Conservation (phyloP, 2,329 filamentous ascomycete genomes). For the Pseudophaeomoniella oleicola region DNA sequence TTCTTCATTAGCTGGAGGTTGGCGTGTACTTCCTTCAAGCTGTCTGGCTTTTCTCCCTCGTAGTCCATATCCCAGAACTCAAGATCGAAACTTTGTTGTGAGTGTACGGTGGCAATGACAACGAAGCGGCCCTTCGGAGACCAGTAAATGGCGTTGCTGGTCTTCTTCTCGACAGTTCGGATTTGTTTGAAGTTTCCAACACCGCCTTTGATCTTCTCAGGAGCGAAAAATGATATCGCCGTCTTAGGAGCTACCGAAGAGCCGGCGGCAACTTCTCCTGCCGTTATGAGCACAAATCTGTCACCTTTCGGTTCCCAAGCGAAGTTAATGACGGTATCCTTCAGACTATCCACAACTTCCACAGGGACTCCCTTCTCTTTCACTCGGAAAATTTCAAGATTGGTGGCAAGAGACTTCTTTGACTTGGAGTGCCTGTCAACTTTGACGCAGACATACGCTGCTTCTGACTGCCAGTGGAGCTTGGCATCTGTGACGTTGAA, state of each 20-base stretch:
- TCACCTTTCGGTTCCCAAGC: slow-evolving; percentile 98
- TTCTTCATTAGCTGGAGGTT: slow-evolving; percentile 92
- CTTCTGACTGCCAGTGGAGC: slow-evolving; percentile 96
- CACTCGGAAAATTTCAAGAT: slow-evolving; percentile 95
- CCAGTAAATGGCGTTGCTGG: slow-evolving; percentile 99
- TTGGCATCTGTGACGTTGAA: slow-evolving; percentile 98
- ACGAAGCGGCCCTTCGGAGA: slow-evolving; percentile 91
- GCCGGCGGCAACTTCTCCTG: slow-evolving; percentile 63
- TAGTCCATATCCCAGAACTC: slow-evolving; percentile 98
- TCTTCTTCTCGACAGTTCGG: slow-evolving; percentile 94
- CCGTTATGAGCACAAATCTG: slow-evolving; percentile 93
- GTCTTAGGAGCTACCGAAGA: slow-evolving; percentile 87
- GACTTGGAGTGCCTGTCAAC: slow-evolving; percentile 98
- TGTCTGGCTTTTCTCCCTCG: slow-evolving; percentile 88
- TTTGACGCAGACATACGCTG: slow-evolving; percentile 90
- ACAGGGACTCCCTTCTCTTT: slow-evolving; percentile 96
- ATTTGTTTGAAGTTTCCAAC: slow-evolving; percentile 94
- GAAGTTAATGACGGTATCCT: slow-evolving; percentile 98
- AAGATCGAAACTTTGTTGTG: slow-evolving; percentile 83
- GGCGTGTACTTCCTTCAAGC: slow-evolving; percentile 83
- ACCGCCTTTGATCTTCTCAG: slow-evolving; percentile 79
- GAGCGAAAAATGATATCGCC: slow-evolving; percentile 87
- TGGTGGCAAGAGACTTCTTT: slow-evolving; percentile 94
- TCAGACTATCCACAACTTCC: slow-evolving; percentile 93
- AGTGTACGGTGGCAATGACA: slow-evolving; percentile 82